Evolutionary conservation across 2,329 filamentous ascomycete species (phyloP).

Genomic region (Colletotrichum echinochloae): DNA sequence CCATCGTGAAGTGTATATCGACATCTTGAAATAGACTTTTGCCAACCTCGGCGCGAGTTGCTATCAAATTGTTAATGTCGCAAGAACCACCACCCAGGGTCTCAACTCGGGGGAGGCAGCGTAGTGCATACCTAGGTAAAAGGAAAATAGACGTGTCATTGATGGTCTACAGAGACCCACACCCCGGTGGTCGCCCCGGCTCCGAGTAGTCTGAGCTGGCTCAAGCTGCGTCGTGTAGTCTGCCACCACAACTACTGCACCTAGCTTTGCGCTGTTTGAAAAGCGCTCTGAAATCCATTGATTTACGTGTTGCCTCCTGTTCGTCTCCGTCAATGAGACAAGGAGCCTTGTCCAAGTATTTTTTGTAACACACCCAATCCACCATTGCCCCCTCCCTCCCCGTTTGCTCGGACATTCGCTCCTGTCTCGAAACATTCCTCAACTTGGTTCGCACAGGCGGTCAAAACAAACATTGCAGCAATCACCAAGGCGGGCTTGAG

Average conservation of each 20-base stretch:
- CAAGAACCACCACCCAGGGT: not conserved
- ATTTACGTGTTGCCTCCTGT: not conserved
- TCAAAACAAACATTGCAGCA: not conserved
- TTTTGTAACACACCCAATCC: not conserved
- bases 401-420: conserved; percentile 14
- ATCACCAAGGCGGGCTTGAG: not conserved
- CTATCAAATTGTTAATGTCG: not conserved
- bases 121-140: not conserved
- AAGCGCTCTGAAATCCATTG: not conserved
- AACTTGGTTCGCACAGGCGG: not conserved
- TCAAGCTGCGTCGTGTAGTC: not conserved
- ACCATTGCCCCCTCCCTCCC: not conserved
- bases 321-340: not conserved
- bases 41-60: not conserved
- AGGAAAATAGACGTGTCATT: conserved; percentile 34
- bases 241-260: conserved; percentile 4
- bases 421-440: conserved; percentile 8
- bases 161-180: conserved; percentile 34
- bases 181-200: conserved; percentile 30
- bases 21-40: not conserved
- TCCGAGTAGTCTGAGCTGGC: conserved; percentile 13
- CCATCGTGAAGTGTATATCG: too few species aligned
- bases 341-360: not conserved
- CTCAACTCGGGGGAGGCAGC: not conserved
- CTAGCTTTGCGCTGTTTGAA: not conserved